Evolutionary conservation across 2,329 filamentous ascomycete genomes (phyloP).

Genomic region (Chaetomium olivaceum): DNA sequence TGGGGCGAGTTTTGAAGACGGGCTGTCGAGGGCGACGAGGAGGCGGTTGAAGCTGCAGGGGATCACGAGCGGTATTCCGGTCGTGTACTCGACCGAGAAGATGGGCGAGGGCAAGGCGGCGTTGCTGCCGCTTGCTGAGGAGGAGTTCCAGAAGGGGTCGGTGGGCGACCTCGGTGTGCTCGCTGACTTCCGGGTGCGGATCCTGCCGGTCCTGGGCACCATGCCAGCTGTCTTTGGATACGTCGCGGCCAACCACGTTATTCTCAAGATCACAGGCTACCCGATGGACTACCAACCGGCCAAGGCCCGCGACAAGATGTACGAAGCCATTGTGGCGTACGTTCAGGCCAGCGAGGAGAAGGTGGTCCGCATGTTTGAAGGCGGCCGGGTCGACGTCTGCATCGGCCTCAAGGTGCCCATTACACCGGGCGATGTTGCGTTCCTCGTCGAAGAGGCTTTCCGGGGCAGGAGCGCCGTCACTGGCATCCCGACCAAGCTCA

Average conservation of each 20-base stretch:
- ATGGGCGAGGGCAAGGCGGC: conserved; percentile 88
- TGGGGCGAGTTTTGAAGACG: conserved; percentile 81
- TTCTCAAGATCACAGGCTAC: conserved; percentile 78
- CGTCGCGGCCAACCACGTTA: conserved; percentile 87
- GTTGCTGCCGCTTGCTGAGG: conserved; percentile 80
- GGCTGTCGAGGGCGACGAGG: conserved; percentile 80
- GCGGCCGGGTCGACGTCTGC: conserved; percentile 50
- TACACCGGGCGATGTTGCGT: conserved; percentile 78
- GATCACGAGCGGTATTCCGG: conserved; percentile 81
- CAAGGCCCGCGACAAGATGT: conserved; percentile 87
- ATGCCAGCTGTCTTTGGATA: conserved; percentile 98
- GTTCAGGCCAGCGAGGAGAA: conserved; percentile 81
- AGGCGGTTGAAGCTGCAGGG: conserved; percentile 75
- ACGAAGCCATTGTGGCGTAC: conserved; percentile 75
- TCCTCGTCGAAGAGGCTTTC: conserved; percentile 87
- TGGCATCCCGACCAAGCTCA: conserved; percentile 75
- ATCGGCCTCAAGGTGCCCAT: conserved; percentile 78
- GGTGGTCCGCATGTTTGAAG: conserved; percentile 57
- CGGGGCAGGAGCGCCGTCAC: conserved; percentile 80
- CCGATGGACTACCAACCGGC: conserved; percentile 79
- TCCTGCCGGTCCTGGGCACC: conserved; percentile 89
- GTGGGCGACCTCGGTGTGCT: conserved; percentile 86
- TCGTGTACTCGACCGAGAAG: conserved; percentile 91
- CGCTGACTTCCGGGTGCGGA: conserved; percentile 91
- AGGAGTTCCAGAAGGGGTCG: conserved; percentile 81